These are phyloP conservation scores for Arabis alpina DNA, from an alignment of 345 rosid genomes.

Conservation along the genomic window DNA sequence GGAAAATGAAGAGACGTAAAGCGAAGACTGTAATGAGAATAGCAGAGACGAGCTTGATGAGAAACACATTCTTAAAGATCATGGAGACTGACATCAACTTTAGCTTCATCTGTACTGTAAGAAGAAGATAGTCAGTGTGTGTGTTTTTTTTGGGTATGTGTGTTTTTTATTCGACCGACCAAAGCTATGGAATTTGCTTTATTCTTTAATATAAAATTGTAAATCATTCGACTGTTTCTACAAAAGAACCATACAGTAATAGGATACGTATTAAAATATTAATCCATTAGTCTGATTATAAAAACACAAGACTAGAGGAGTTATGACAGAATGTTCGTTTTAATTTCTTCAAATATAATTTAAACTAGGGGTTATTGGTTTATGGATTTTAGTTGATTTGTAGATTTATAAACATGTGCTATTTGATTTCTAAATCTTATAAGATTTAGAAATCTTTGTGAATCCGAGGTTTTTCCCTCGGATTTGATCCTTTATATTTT, in stretches of 20 bases:
- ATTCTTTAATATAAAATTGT: neutral
- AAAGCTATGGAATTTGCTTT: conserved; percentile 6
- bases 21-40: conserved; percentile 61
- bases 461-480: no score
- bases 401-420: no score
- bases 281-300: neutral
- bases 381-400: no score
- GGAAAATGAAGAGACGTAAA: conserved; percentile 55
- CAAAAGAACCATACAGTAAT: conserved; percentile 17
- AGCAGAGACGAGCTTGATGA: conserved; percentile 56
- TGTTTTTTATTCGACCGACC: conserved; percentile 29
- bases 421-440: no score
- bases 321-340: neutral
- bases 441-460: no score
- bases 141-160: neutral
- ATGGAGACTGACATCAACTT: conserved; percentile 46
- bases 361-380: no score
- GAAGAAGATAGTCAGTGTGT: conserved; percentile 14
- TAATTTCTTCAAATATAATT: neutral
- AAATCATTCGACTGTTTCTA: conserved; percentile 40
- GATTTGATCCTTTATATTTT: no score
- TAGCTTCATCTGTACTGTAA: conserved; percentile 55
- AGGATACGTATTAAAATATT: neutral
- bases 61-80: conserved; percentile 54
- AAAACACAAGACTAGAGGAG: neutral